These are phyloP conservation scores for Rosa hybrid DNA, from an alignment of 331 rosid species.

Conservation along the genomic window DNA sequence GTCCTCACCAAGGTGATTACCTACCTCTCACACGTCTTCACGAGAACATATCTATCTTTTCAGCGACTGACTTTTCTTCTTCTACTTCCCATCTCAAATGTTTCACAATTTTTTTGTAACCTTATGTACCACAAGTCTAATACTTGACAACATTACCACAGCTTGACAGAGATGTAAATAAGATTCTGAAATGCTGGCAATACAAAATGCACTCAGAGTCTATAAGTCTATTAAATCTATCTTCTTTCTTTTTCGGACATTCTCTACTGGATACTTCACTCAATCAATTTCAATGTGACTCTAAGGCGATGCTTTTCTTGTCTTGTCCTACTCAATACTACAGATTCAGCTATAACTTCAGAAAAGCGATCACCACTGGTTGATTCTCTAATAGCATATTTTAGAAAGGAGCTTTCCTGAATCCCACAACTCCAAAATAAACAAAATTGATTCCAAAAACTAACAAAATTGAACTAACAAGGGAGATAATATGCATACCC, in stretches of 20 bases:
- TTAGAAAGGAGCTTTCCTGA: no score
- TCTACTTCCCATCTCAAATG: not conserved
- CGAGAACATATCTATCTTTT: not conserved
- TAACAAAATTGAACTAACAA: no score
- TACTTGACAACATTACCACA: not conserved
- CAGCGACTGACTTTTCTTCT: not conserved
- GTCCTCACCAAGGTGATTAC: no score
- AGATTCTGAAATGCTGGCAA: not conserved
- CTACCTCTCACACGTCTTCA: not conserved
- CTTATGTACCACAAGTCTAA: not conserved
- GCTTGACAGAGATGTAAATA: not conserved
- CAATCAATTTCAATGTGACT: not conserved
- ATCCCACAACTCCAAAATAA: no score
- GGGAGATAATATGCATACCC: no score
- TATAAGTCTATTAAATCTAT: no score
- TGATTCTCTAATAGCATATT: no score
- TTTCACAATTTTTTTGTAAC: not conserved
- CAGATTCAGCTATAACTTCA: not conserved
- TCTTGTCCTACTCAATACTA: not conserved
- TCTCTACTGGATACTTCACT: not conserved
- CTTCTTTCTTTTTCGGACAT: not conserved
- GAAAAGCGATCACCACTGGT: no score
- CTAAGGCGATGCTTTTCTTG: not conserved
- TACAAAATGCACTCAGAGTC: not conserved
- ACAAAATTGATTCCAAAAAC: no score